Percentiles rank a stretch among this genome's conserved stretches.
Conservation (phyloP, 2,329 filamentous ascomycete species). For the Colletotrichum sp. region DNA sequence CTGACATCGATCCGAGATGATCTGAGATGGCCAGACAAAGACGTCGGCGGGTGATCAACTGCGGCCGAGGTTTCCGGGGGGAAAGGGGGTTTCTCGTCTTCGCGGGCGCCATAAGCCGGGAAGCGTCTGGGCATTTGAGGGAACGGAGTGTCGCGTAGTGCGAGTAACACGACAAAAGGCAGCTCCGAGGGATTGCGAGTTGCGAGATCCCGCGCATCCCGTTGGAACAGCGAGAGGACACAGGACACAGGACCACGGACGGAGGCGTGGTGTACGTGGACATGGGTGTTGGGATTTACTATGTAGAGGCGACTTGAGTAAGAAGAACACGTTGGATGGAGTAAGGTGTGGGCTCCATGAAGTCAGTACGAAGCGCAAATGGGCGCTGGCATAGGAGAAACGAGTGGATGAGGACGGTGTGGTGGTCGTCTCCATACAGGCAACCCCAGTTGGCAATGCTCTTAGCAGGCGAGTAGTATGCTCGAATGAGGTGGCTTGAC, state of each 20-base stretch:
- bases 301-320: neutral
- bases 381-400: neutral
- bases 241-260: neutral
- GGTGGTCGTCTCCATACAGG: neutral
- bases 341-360: neutral
- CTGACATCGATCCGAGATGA: neutral
- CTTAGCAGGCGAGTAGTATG: neutral
- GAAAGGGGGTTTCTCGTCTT: neutral
- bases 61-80: neutral
- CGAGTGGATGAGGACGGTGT: neutral
- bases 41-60: neutral
- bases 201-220: neutral
- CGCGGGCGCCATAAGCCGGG: neutral
- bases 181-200: neutral
- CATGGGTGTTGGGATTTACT: neutral
- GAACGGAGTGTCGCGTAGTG: neutral
- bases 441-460: neutral
- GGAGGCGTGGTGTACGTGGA: neutral
- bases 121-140: neutral
- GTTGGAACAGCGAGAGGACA: neutral
- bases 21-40: slow-evolving; percentile 3
- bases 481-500: neutral
- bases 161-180: neutral
- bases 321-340: neutral
- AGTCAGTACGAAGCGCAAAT: neutral